phyloP scores from a whole-genome alignment of 2,329 filamentous ascomycete species.

The Aureobasidium vineae region DNA sequence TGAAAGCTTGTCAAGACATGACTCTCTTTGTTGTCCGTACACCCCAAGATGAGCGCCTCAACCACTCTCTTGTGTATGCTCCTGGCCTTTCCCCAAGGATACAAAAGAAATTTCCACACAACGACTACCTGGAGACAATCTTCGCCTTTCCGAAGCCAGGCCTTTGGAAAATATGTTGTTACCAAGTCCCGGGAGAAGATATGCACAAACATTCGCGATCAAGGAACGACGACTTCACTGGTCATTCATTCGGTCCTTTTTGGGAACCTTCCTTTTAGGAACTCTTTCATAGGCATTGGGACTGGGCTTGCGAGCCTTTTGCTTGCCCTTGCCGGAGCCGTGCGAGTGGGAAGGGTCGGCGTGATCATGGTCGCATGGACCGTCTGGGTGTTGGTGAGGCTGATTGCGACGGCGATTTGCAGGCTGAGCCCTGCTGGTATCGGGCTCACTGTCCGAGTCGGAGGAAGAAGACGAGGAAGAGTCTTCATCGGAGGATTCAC shows the following conservation, averaged over 20 bases:
- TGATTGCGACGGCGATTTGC: constrained; percentile 35
- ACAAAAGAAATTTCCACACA: neutral
- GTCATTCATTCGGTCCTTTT: constrained; percentile 1
- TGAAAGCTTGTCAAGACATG: neutral
- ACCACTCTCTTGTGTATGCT: neutral
- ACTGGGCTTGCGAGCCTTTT: constrained; percentile 57
- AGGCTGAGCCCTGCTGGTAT: constrained; percentile 49
- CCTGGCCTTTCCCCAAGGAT: neutral
- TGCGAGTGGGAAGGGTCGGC: constrained; percentile 37
- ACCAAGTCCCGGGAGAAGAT: neutral
- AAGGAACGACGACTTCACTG: neutral
- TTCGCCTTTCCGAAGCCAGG: neutral
- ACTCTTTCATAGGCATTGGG: constrained; percentile 82
- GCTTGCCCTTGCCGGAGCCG: constrained; percentile 41
- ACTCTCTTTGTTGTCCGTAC: neutral
- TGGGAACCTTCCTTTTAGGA: constrained; percentile 48
- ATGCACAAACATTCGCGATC: neutral
- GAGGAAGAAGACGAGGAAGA: constrained; percentile 55
- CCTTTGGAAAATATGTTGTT: neutral
- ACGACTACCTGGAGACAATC: neutral
- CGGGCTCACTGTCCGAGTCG: constrained; percentile 56
- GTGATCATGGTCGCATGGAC: constrained; percentile 38
- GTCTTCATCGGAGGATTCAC: constrained; percentile 72
- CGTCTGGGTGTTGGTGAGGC: constrained; percentile 32
- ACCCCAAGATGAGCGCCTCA: neutral